These are phyloP conservation scores for Thalassia testudinum DNA, from an alignment of 116 monocot genomes.

Conservation along the genomic window DNA sequence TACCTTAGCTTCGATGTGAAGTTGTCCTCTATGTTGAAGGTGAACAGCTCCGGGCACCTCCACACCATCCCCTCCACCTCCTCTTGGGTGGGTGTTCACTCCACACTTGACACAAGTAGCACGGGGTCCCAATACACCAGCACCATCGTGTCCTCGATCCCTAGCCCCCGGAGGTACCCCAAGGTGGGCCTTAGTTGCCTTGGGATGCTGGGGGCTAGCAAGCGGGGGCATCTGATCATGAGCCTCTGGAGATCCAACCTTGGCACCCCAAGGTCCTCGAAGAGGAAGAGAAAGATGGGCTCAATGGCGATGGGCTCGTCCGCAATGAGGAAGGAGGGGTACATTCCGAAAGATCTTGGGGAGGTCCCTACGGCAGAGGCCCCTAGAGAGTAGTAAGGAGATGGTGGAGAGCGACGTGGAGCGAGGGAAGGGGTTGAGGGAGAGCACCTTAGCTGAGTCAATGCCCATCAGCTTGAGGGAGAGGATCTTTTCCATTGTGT, in stretches of 20 bases:
- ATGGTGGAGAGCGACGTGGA: slow-evolving; percentile 31
- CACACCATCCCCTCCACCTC: slow-evolving; percentile 46
- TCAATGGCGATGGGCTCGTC: slow-evolving; percentile 21
- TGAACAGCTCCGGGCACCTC: slow-evolving; percentile 56
- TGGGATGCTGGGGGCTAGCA: slow-evolving; percentile 40
- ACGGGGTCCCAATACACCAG: slow-evolving; percentile 45
- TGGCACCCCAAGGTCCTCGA: slow-evolving; percentile 29
- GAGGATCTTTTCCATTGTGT: slow-evolving; percentile 61
- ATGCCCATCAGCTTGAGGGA: slow-evolving; percentile 73
- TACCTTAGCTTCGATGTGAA: slow-evolving; percentile 55
- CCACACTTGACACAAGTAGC: slow-evolving; percentile 65
- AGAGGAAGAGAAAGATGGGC: slow-evolving; percentile 70
- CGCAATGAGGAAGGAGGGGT: slow-evolving; percentile 57
- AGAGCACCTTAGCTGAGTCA: slow-evolving; percentile 41
- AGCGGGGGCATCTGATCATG: slow-evolving; percentile 65
- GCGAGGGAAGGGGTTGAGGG: slow-evolving; percentile 41
- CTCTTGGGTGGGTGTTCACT: slow-evolving; percentile 40
- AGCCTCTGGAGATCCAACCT: slow-evolving; percentile 16
- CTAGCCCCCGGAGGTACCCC: slow-evolving; percentile 42
- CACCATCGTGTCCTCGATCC: slow-evolving; percentile 26
- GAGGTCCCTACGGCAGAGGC: slow-evolving; percentile 64
- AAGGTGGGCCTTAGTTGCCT: slow-evolving; percentile 65
- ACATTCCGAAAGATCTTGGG: slow-evolving; percentile 55
- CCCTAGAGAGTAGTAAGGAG: slow-evolving; percentile 55
- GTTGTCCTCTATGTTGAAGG: slow-evolving; percentile 76